Percentiles rank a stretch among this genome's conserved stretches.
Conservation (phyloP, 2,329 filamentous ascomycete species). For the Chrysoporthe deuterocubensis region DNA sequence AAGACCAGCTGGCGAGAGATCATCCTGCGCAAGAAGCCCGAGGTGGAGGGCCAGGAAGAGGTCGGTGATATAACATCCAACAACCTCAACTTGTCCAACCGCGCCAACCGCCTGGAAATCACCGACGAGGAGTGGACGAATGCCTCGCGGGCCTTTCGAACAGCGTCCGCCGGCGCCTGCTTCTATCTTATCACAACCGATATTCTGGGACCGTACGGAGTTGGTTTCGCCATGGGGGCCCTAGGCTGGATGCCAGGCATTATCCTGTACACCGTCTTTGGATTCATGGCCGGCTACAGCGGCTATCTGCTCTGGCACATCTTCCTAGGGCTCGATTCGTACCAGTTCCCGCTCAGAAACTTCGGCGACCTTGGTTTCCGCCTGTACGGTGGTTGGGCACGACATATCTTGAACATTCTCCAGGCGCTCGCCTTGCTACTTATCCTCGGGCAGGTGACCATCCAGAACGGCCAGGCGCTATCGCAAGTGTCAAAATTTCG, state of each 20-base stretch:
- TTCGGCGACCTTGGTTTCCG: conserved; percentile 55
- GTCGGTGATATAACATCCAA: conserved; percentile 25
- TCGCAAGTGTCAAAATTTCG: conserved; percentile 54
- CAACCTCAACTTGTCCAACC: conserved; percentile 16
- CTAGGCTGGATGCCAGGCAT: conserved; percentile 45
- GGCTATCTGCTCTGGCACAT: conserved; percentile 50
- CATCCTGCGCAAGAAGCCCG: conserved; percentile 32
- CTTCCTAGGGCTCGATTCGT: conserved; percentile 50
- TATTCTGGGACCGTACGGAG: conserved; percentile 48
- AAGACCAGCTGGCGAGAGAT: conserved; percentile 33
- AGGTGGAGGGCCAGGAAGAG: background rate
- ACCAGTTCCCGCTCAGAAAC: conserved; percentile 49
- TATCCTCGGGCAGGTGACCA: conserved; percentile 55
- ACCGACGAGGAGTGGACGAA: conserved; percentile 51
- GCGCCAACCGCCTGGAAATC: conserved; percentile 32
- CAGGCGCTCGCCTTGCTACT: conserved; percentile 54
- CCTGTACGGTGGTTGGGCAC: conserved; percentile 47
- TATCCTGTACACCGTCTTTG: conserved; percentile 51
- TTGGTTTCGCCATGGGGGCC: conserved; percentile 39
- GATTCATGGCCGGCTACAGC: conserved; percentile 45
- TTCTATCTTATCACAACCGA: conserved; percentile 56
- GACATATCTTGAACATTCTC: conserved; percentile 51
- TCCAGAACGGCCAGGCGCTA: conserved; percentile 57
- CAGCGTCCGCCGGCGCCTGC: conserved; percentile 48
- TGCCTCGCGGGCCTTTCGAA: conserved; percentile 49